Conservation (phyloP, 495 filamentous ascomycete genomes). For the Xylaria bambusicola region DNA sequence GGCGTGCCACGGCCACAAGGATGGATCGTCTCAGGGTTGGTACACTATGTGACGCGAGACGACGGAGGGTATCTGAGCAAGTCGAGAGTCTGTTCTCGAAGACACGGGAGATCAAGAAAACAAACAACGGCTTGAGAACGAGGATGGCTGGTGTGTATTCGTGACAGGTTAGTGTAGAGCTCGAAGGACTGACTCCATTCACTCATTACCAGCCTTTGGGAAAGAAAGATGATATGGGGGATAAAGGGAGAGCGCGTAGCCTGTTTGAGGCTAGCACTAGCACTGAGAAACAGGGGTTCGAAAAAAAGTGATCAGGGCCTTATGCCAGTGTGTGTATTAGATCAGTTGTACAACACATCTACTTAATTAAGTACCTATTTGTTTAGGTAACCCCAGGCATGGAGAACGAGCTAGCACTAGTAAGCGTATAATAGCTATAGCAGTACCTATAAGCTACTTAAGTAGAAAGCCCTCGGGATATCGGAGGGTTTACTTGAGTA, state of each 20-base stretch:
- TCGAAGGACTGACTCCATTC: constrained; percentile 23
- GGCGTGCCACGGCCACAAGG: constrained; percentile 17
- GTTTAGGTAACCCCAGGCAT: no score
- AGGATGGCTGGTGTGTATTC: constrained; percentile 19
- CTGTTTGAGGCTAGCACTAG: constrained; percentile 23
- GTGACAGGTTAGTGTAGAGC: constrained; percentile 22
- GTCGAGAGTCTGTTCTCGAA: constrained; percentile 5
- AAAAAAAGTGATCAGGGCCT: constrained; percentile 10
- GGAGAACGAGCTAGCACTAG: no score
- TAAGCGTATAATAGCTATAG: no score
- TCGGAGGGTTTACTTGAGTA: no score
- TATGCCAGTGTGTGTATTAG: no score
- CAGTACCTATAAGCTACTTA: no score
- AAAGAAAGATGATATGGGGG: constrained; percentile 23
- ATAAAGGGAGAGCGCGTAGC: constrained; percentile 34
- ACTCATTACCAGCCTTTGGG: constrained; percentile 27
- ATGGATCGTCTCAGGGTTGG: constrained; percentile 12
- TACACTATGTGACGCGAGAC: constrained; percentile 15
- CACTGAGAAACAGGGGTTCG: constrained; percentile 5
- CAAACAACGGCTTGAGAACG: constrained; percentile 17
- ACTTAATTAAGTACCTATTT: no score
- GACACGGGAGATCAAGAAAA: constrained; percentile 8
- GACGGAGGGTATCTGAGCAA: constrained; percentile 20
- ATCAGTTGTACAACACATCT: no score
- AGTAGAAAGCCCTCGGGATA: no score